phyloP scores from a whole-genome alignment of 106 monocot genomes.

The Phalaenopsis equestris region DNA sequence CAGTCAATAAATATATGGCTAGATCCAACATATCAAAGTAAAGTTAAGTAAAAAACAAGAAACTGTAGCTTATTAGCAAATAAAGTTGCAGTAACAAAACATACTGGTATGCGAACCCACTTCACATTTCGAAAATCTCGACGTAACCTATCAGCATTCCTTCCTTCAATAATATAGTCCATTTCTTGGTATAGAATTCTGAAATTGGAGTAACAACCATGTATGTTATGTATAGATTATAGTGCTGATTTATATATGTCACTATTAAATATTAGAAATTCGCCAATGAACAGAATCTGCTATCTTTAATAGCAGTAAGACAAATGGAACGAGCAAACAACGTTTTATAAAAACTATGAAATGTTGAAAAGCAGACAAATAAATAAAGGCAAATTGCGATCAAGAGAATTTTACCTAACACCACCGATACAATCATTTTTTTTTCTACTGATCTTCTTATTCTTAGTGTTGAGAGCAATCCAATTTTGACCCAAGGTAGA shows the following conservation, averaged over 20 bases:
- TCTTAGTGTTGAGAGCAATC: too few relatives aligned
- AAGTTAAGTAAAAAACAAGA: neutral
- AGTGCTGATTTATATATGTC: neutral
- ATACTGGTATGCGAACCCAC: conserved; percentile 97
- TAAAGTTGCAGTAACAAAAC: conserved; percentile 18
- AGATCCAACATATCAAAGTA: neutral
- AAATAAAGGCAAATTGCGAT: too few relatives aligned
- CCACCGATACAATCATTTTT: too few relatives aligned
- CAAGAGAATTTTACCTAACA: too few relatives aligned
- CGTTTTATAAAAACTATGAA: too few relatives aligned
- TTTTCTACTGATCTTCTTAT: too few relatives aligned
- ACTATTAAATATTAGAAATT: neutral
- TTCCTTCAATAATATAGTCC: conserved; percentile 96
- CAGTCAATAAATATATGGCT: conserved; percentile 1
- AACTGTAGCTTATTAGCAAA: neutral
- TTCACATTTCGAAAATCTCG: conserved; percentile 97
- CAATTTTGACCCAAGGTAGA: too few relatives aligned
- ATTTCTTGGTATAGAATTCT: conserved; percentile 96
- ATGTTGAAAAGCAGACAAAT: too few relatives aligned
- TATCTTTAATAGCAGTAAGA: too few relatives aligned
- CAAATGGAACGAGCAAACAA: too few relatives aligned
- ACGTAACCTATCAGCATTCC: conserved; percentile 96
- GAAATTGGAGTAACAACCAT: conserved; percentile 12
- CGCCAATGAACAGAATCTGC: neutral
- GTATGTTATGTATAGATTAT: neutral